Percentiles rank a stretch among this genome's conserved stretches.
Evolutionary conservation across 2,329 filamentous ascomycete species (phyloP).

Genomic region (Tricladium varicosporioides): DNA sequence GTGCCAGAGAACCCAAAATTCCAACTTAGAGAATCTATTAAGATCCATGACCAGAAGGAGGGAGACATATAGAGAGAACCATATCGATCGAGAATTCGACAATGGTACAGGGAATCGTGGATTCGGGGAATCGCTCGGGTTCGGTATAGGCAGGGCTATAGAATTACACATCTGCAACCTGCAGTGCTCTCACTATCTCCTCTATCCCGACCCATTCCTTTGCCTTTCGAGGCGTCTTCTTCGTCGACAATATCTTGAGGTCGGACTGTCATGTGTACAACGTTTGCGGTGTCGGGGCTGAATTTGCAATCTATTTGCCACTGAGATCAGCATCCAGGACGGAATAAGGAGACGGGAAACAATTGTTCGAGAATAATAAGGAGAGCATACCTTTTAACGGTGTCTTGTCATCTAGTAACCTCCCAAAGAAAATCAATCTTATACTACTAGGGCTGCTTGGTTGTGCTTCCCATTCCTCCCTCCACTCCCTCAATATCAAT

Average conservation of each 20-base stretch:
- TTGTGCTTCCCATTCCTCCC: constrained; percentile 84
- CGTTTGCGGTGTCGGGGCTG: constrained; percentile 70
- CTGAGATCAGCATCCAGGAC: neutral
- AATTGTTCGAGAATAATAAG: neutral
- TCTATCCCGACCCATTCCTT: constrained; percentile 39
- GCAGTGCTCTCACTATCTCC: constrained; percentile 56
- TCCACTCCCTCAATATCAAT: constrained; percentile 89
- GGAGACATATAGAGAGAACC: too few relatives aligned
- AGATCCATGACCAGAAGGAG: too few relatives aligned
- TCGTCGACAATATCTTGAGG: constrained; percentile 82
- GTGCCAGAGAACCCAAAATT: too few relatives aligned
- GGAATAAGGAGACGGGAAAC: neutral
- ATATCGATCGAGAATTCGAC: neutral
- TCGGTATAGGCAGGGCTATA: constrained; percentile 38
- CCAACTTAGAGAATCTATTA: too few relatives aligned
- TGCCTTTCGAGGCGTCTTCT: constrained; percentile 42
- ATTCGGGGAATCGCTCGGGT: neutral
- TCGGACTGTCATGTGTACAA: constrained; percentile 92
- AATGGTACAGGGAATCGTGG: neutral
- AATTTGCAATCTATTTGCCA: constrained; percentile 69
- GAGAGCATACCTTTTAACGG: constrained; percentile 70
- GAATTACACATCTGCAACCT: constrained; percentile 63
- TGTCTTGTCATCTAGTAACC: constrained; percentile 85
- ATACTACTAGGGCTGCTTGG: constrained; percentile 87
- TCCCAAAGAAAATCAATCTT: constrained; percentile 87